Evolutionary conservation across 2,329 filamentous ascomycete genomes (phyloP).

Genomic region (Arthrobotrys musiformis): DNA sequence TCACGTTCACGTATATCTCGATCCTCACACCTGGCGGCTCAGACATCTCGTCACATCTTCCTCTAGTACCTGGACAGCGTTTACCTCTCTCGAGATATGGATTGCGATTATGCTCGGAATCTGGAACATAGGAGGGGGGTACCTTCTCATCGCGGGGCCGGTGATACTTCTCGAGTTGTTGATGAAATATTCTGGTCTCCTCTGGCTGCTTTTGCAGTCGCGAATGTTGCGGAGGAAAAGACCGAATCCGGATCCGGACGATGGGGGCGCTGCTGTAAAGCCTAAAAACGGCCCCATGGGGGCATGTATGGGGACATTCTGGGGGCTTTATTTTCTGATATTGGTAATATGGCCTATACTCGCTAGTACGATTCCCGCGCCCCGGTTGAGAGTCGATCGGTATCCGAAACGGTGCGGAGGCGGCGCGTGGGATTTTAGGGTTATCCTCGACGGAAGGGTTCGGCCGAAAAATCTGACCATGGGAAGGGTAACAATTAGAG

Average conservation of each 20-base stretch:
- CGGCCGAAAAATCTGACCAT: constrained; percentile 16
- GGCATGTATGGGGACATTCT: too few species aligned
- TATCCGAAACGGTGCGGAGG: constrained; percentile 20
- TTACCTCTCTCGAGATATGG: constrained; percentile 37
- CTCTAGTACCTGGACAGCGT: constrained; percentile 1
- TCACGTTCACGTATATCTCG: constrained; percentile 10
- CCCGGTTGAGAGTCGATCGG: neutral
- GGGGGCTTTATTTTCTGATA: neutral
- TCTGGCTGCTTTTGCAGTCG: neutral
- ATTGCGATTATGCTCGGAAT: constrained; percentile 40
- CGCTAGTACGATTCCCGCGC: constrained; percentile 24
- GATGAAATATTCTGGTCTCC: neutral
- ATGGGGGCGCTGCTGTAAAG: neutral
- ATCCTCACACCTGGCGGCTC: constrained; percentile 31
- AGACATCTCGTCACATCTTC: constrained; percentile 7
- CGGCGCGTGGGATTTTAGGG: constrained; percentile 39
- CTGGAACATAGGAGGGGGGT: constrained; percentile 17
- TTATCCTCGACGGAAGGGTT: constrained; percentile 29
- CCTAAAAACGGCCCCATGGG: too few species aligned
- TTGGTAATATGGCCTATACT: constrained; percentile 39
- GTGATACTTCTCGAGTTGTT: neutral
- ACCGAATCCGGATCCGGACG: neutral
- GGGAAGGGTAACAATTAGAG: constrained; percentile 22
- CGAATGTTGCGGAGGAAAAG: neutral
- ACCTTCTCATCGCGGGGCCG: neutral